Conservation (phyloP, 2,329 filamentous ascomycete genomes). For the Apiospora pterosperma region DNA sequence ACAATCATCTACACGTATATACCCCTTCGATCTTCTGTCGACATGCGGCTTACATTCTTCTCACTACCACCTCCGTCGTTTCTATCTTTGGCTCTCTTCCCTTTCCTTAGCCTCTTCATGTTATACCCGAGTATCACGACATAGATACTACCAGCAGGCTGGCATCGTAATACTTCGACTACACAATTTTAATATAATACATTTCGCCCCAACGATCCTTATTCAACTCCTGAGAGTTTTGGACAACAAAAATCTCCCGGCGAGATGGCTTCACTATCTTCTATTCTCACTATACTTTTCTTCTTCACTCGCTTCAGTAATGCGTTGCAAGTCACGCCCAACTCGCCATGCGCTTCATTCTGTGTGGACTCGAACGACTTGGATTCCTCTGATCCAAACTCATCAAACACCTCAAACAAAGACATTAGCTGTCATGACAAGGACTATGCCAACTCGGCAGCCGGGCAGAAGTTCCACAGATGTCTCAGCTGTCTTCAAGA, state of each 20-base stretch:
- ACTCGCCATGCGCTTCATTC: conserved; percentile 50
- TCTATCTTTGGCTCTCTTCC: conserved; percentile 12
- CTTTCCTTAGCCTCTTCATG: conserved; percentile 12
- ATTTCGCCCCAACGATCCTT: not conserved
- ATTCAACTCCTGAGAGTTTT: not conserved
- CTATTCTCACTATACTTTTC: conserved; percentile 14
- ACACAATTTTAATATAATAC: conserved; percentile 16
- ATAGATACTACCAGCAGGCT: conserved; percentile 25
- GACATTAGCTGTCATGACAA: conserved; percentile 48
- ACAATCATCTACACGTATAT: not conserved
- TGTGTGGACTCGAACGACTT: conserved; percentile 41
- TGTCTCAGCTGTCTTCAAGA: conserved; percentile 52
- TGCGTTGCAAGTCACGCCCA: conserved; percentile 47
- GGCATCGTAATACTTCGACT: conserved; percentile 11
- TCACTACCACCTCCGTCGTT: conserved; percentile 4
- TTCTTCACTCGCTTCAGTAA: conserved; percentile 13
- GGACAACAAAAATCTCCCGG: conserved; percentile 10
- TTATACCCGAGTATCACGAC: not conserved
- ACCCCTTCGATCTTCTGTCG: not conserved
- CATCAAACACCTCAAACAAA: conserved; percentile 38
- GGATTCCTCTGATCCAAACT: conserved; percentile 42
- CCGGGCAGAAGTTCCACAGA: conserved; percentile 43
- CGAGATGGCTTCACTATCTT: conserved; percentile 24
- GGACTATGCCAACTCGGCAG: conserved; percentile 33
- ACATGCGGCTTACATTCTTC: not conserved